Conservation (phyloP, 345 rosid genomes). For the Citrus unshiu region DNA sequence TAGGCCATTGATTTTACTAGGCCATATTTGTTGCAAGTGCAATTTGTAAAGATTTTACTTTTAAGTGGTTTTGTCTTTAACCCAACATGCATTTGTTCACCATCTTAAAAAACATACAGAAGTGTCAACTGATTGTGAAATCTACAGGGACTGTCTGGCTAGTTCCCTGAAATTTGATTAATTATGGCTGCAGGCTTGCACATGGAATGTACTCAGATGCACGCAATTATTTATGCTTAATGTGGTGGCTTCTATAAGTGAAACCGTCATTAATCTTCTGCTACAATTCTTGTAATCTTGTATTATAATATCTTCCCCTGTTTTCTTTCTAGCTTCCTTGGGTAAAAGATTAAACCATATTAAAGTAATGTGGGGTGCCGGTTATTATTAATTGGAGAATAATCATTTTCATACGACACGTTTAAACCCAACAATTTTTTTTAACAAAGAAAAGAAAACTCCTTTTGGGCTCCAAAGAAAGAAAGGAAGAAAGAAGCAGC, state of each 20-base stretch:
- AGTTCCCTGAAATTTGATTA: conserved; percentile 2
- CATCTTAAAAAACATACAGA: neutral
- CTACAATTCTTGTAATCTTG: neutral
- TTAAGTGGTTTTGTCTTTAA: neutral
- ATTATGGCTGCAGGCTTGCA: conserved; percentile 2
- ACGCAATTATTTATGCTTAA: neutral
- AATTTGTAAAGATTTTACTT: neutral
- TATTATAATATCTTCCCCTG: neutral
- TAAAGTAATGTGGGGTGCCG: neutral
- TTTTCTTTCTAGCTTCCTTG: neutral
- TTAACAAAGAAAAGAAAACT: neutral
- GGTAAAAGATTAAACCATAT: neutral
- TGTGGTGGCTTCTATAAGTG: neutral
- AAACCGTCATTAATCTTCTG: neutral
- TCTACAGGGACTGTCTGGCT: neutral
- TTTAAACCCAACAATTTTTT: neutral
- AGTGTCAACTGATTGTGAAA: neutral
- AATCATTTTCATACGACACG: no score
- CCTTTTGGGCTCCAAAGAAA: neutral
- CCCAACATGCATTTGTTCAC: neutral
- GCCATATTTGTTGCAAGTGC: neutral
- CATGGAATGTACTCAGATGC: neutral
- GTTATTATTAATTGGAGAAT: neutral
- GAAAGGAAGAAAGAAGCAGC: no score
- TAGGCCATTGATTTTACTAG: neutral